These are phyloP conservation scores for Quercus dentata DNA, from an alignment of 306 rosid species.

Conservation along the genomic window DNA sequence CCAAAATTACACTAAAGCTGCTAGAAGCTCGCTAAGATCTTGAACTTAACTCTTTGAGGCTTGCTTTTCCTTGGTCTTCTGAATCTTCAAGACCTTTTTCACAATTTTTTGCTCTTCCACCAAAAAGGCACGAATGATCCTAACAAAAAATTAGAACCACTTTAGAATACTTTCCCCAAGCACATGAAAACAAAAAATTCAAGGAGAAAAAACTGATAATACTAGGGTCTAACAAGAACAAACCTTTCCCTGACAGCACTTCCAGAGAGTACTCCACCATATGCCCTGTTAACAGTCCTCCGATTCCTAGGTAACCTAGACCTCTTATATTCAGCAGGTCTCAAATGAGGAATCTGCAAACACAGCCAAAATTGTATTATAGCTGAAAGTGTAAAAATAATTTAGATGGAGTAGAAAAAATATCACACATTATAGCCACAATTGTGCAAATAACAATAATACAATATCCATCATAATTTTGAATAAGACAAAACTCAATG, in stretches of 20 bases:
- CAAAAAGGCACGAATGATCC: slow-evolving; percentile 68
- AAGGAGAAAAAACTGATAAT: neutral
- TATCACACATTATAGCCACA: neutral
- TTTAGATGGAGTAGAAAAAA: neutral
- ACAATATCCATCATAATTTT: neutral
- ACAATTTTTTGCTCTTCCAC: slow-evolving; percentile 83
- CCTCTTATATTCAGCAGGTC: slow-evolving; percentile 74
- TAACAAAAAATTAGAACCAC: slow-evolving; percentile 8
- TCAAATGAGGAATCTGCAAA: slow-evolving; percentile 73
- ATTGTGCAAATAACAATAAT: neutral
- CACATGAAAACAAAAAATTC: neutral
- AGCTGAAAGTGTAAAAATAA: neutral
- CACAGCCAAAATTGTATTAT: neutral
- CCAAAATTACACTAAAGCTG: slow-evolving; percentile 37
- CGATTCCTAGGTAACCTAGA: slow-evolving; percentile 70
- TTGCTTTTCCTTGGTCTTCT: slow-evolving; percentile 67
- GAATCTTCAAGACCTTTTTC: slow-evolving; percentile 80
- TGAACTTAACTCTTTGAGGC: slow-evolving; percentile 41
- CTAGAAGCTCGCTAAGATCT: neutral
- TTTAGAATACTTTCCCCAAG: neutral
- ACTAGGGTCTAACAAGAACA: slow-evolving; percentile 13
- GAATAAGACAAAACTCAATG: neutral
- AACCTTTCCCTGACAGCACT: slow-evolving; percentile 82
- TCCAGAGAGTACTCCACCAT: slow-evolving; percentile 73
- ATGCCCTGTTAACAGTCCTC: slow-evolving; percentile 71